Evolutionary conservation across 306 rosid genomes (phyloP).

Genomic region (Cajanus cajan): DNA sequence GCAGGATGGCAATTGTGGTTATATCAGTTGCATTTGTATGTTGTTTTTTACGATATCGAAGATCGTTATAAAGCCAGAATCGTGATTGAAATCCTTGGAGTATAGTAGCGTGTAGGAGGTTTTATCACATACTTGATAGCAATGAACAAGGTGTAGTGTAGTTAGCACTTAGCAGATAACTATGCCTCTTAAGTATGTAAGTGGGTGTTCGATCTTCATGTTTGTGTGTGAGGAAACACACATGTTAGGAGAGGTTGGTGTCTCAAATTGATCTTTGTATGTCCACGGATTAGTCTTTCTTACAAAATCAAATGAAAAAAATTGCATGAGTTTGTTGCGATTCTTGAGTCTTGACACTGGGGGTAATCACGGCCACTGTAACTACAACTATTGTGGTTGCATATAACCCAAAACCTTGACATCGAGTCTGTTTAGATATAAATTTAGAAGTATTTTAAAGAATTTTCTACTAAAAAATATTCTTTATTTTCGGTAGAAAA

Average conservation of each 20-base stretch:
- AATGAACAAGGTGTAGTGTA: not conserved
- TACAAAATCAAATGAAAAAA: too few species aligned
- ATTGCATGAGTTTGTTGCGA: not conserved
- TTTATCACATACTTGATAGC: not conserved
- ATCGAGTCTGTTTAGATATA: too few species aligned
- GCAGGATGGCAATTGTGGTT: not conserved
- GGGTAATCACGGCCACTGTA: not conserved
- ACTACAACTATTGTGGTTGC: not conserved
- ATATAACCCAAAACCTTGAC: not conserved
- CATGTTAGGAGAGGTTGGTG: too few species aligned
- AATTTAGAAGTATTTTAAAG: too few species aligned
- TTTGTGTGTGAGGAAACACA: too few species aligned
- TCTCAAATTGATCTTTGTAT: too few species aligned
- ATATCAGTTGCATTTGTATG: not conserved
- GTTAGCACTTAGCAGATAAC: too few species aligned
- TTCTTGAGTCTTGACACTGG: not conserved
- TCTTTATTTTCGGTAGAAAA: too few species aligned
- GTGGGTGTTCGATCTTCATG: too few species aligned
- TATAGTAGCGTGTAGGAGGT: not conserved
- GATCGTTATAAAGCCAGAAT: not conserved
- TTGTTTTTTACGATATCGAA: not conserved
- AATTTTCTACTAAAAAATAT: too few species aligned
- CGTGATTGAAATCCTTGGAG: not conserved
- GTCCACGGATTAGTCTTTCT: too few species aligned
- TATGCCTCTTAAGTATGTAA: too few species aligned